phyloP scores from a whole-genome alignment of 352 stramenopile species.

The Globisporangium irregulare region DNA sequence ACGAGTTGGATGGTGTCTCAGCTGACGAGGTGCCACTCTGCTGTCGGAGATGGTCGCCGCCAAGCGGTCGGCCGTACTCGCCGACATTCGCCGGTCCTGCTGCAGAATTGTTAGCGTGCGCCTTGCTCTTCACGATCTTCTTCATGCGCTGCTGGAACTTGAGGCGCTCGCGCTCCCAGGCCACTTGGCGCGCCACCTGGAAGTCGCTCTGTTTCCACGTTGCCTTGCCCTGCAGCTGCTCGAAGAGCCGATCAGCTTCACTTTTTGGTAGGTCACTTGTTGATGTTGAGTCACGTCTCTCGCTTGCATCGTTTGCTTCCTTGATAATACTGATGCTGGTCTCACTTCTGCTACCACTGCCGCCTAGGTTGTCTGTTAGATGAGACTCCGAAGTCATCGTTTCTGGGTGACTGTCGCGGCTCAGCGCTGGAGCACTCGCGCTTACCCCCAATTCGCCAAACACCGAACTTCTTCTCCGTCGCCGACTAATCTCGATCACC shows the following conservation, averaged over 20 bases:
- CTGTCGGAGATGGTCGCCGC: background rate
- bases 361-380: background rate
- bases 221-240: conserved; percentile 57
- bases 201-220: conserved; percentile 80
- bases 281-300: background rate
- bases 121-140: conserved; percentile 43
- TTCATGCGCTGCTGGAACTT: conserved; percentile 80
- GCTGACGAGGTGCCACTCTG: background rate
- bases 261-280: background rate
- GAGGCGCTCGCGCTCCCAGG: conserved; percentile 57
- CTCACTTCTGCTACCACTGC: background rate
- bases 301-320: background rate
- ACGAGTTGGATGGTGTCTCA: background rate
- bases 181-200: conserved; percentile 55
- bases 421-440: conserved; percentile 27
- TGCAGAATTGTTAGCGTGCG: conserved; percentile 19
- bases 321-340: background rate
- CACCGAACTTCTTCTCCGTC: conserved; percentile 14
- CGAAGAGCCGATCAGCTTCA: conserved; percentile 50
- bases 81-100: background rate
- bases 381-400: background rate
- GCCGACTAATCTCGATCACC: conserved; percentile 18
- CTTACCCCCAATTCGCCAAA: conserved; percentile 14
- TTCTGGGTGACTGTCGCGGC: background rate
- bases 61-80: background rate